These are phyloP conservation scores for Lactifluus pinguis DNA, from an alignment of 768 basidiomycete genomes.

Conservation along the genomic window DNA sequence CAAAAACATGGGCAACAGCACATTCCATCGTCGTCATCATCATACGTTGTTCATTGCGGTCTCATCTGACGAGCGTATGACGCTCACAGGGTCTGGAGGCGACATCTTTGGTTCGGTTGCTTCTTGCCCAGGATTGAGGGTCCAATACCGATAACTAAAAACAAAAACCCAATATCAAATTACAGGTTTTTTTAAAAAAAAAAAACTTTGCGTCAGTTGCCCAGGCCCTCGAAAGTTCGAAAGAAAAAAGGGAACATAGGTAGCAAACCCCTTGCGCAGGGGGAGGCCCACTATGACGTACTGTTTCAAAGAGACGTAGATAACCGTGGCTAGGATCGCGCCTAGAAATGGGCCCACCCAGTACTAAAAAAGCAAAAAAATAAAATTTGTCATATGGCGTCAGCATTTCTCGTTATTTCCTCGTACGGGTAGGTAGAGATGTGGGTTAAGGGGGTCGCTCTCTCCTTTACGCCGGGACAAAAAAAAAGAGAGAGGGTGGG, in stretches of 20 bases:
- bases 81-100: conserved; percentile 30
- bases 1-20: not conserved
- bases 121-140: conserved; percentile 42
- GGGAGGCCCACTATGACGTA: conserved; percentile 23
- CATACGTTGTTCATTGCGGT: not conserved
- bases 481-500: no score
- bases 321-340: conserved; percentile 44
- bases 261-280: not conserved
- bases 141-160: conserved; percentile 42
- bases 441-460: not conserved
- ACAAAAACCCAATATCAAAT: not conserved
- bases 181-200: no score
- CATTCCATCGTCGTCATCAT: not conserved
- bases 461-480: not conserved
- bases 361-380: conserved; percentile 33
- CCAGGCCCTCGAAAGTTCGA: not conserved
- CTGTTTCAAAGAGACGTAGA: conserved; percentile 52
- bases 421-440: not conserved
- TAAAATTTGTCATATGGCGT: conserved; percentile 1
- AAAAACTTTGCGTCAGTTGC: conserved; percentile 4
- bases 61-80: not conserved
- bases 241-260: not conserved
- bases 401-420: conserved; percentile 3
- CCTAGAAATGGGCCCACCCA: conserved; percentile 68
- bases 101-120: conserved; percentile 35